Conservation (phyloP, 148 eudicot species). For the Chenopodium berlandieri region DNA sequence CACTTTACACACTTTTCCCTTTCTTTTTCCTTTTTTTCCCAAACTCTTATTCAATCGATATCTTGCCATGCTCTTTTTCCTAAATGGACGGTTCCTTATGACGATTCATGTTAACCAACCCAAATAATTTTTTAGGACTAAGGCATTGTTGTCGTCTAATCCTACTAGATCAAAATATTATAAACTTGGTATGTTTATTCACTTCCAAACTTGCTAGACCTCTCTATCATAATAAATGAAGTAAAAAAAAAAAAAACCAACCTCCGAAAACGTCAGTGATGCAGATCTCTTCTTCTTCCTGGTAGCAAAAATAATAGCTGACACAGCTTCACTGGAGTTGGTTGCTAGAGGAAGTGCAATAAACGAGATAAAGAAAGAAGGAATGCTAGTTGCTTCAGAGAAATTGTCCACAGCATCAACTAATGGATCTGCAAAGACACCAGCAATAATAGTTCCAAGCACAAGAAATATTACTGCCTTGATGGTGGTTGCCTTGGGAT, state of each 20-base stretch:
- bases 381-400: slow-evolving; percentile 81
- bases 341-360: slow-evolving; percentile 82
- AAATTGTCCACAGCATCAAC: slow-evolving; percentile 85
- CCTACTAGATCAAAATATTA: neutral
- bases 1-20: too few relatives aligned
- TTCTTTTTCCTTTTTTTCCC: too few relatives aligned
- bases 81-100: too few relatives aligned
- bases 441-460: slow-evolving; percentile 69
- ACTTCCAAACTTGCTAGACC: neutral
- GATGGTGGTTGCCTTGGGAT: slow-evolving; percentile 44
- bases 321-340: slow-evolving; percentile 90
- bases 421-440: slow-evolving; percentile 85
- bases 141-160: neutral
- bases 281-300: slow-evolving; percentile 78
- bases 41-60: too few relatives aligned
- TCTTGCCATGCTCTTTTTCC: too few relatives aligned
- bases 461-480: slow-evolving; percentile 59
- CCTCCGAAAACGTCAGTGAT: slow-evolving; percentile 91
- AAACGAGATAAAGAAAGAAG: slow-evolving; percentile 91
- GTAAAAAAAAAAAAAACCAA: slow-evolving; percentile 24
- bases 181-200: neutral
- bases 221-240: neutral
- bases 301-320: slow-evolving; percentile 82
- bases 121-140: too few relatives aligned
- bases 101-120: too few relatives aligned